Base-by-base conservation (phyloP, 2,329 filamentous ascomycete genomes). In the Nectriaceae sp. region DNA sequence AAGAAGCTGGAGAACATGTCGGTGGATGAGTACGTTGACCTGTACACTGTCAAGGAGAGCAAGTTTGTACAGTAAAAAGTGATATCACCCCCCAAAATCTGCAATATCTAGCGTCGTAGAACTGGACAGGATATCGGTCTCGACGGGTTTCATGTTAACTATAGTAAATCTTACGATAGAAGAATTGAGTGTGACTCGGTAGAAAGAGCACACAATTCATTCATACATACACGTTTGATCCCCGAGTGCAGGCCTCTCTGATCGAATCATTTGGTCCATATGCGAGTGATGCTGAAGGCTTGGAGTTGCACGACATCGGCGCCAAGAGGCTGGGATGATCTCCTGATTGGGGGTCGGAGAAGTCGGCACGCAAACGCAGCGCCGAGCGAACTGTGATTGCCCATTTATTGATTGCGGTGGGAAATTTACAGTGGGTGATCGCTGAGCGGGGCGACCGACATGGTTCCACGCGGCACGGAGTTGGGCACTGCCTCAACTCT, bases 11-110 rank as follows among this genome's bases (percentile, higher is more conserved):
- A 96, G 75, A 74, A 78, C 63, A 88, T 89, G 78, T 80, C 90
- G 46, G 86, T 97, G 26, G 93, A 99, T 72, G 84, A 94, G 75
- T 97, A 97, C 67, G 89, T 99, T 59, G 91, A 97, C 70, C 71
- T 96, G 70, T 96, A 85, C 64, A 75, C 76, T 47, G 77, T 78
- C 59, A 77, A 84, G 74, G 75, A 84, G 59, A 85, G 82, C 73
- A 78, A 83, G 67, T 85, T 85, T 57, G 50, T 68, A 52, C 65
- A 63, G 59, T 57, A 52, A 49, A 29, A 42, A 39, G 37, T 20
- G 37, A 21, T 10, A 21, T 31, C 8, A 31, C 15, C 26, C n/a
- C n/a, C n/a, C 5, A 19, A n/a, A n/a, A n/a, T 36, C n/a, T 36
- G 33, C 8, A 36, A 10, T n/a, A 36, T 36, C 5, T 36, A 36